phyloP scores from a whole-genome alignment of 106 monocot species.

The Vanilla planifolia region DNA sequence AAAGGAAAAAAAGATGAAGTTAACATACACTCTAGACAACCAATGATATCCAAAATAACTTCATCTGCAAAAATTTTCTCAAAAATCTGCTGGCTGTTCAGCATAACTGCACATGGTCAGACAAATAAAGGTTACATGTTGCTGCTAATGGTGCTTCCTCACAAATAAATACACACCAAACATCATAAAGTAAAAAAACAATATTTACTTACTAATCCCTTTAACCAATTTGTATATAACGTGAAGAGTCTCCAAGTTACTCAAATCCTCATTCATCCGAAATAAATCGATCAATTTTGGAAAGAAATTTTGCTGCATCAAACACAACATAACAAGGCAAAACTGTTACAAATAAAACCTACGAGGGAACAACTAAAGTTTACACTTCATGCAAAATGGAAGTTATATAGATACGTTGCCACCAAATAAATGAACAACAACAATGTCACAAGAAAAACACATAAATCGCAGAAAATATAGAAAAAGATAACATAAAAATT shows the following conservation, averaged over 20 bases:
- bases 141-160: constrained; percentile 6
- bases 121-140: background rate
- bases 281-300: constrained; percentile 75
- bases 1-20: constrained; percentile 3
- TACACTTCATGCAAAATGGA: no score
- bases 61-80: constrained; percentile 89
- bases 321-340: no score
- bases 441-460: no score
- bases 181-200: background rate
- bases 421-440: no score
- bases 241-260: constrained; percentile 69
- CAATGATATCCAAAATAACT: constrained; percentile 74
- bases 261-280: constrained; percentile 65
- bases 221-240: constrained; percentile 83
- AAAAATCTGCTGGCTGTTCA: constrained; percentile 75
- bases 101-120: constrained; percentile 50
- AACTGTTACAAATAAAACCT: no score
- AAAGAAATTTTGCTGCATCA: constrained; percentile 75
- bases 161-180: background rate
- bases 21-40: constrained; percentile 87
- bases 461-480: no score
- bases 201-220: constrained; percentile 67
- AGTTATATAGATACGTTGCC: no score
- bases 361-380: no score
- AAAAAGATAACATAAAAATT: no score